phyloP scores from a whole-genome alignment of 345 rosid species.

The Murraya koenigii region DNA sequence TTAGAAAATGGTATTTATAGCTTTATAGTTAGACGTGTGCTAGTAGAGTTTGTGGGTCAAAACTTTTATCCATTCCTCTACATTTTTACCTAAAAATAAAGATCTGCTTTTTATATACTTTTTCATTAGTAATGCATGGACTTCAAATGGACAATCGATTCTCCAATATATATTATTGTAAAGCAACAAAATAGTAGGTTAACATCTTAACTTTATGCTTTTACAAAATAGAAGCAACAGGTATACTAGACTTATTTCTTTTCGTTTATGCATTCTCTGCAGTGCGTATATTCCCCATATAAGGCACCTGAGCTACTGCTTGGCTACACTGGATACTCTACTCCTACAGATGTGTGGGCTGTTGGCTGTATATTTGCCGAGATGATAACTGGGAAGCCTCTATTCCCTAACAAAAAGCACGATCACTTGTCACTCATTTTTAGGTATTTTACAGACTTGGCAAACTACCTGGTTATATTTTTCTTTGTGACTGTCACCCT shows the following conservation, averaged over 20 bases:
- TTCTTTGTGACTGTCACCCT: neutral
- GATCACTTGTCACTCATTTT: conserved; percentile 37
- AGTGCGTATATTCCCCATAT: neutral
- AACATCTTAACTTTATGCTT: neutral
- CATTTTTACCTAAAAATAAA: neutral
- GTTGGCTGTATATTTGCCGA: conserved; percentile 56
- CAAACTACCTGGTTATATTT: neutral
- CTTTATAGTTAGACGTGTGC: neutral
- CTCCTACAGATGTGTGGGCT: conserved; percentile 50
- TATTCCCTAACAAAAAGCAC: conserved; percentile 39
- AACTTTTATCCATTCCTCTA: neutral
- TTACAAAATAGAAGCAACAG: neutral
- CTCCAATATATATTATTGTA: neutral
- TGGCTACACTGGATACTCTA: neutral
- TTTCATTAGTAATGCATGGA: neutral
- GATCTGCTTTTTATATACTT: neutral
- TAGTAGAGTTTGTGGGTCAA: neutral
- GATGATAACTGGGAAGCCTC: conserved; percentile 33
- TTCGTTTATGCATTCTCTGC: neutral
- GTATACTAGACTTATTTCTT: neutral
- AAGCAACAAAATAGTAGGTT: neutral
- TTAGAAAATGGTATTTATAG: neutral
- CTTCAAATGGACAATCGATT: neutral
- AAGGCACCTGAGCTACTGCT: conserved; percentile 3
- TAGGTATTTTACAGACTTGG: conserved; percentile 28